These are phyloP conservation scores for Boletus rubescentipes DNA, from an alignment of 768 basidiomycete genomes.

Conservation along the genomic window DNA sequence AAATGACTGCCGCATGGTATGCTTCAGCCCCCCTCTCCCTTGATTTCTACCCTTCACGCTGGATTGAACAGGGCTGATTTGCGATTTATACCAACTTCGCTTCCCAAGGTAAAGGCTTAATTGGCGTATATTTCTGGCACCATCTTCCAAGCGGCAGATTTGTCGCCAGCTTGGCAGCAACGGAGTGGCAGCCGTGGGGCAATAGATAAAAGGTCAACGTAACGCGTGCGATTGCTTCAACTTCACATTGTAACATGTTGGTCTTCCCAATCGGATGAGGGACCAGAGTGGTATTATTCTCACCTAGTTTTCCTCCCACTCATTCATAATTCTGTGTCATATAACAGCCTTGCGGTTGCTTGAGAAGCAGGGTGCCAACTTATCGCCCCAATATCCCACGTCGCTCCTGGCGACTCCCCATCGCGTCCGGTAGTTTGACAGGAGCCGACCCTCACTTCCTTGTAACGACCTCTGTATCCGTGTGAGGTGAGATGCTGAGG, in stretches of 20 bases:
- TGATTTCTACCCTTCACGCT: not conserved
- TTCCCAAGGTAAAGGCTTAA: not conserved
- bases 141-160: not conserved
- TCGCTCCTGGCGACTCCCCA: not conserved
- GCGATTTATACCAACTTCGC: not conserved
- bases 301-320: not conserved
- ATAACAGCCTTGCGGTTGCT: not conserved
- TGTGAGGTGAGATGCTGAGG: not conserved
- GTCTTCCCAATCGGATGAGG: not conserved
- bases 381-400: not conserved
- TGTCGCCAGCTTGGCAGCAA: conserved; percentile 1
- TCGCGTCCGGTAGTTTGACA: not conserved
- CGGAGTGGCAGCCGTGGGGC: not conserved
- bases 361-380: not conserved
- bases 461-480: not conserved
- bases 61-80: not conserved
- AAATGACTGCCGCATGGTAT: conserved; percentile 23
- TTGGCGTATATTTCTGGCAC: not conserved
- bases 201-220: not conserved
- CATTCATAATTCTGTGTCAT: not conserved
- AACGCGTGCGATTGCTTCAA: not conserved
- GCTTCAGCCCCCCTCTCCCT: not conserved
- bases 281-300: not conserved
- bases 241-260: not conserved
- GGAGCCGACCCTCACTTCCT: not conserved